Evolutionary conservation across 176 grass and related monocot species (phyloP).

Genomic region (Cenchrus americanus): DNA sequence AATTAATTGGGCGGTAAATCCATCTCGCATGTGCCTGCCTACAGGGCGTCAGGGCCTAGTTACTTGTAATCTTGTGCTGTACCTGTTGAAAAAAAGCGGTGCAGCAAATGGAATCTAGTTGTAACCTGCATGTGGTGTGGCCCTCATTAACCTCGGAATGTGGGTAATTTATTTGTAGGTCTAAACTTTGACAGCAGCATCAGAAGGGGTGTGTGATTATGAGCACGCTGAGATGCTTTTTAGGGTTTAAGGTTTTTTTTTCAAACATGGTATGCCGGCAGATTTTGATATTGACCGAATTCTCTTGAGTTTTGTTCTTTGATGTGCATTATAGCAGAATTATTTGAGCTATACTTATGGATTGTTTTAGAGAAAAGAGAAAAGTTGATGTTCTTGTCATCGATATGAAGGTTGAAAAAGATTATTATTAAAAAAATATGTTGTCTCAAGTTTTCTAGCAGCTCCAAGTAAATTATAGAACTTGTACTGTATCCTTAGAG

Average conservation of each 20-base stretch:
- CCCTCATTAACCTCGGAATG: constrained; percentile 43
- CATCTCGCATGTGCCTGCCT: constrained; percentile 32
- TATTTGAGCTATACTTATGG: not conserved
- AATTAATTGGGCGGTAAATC: constrained; percentile 33
- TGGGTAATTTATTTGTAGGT: constrained; percentile 7
- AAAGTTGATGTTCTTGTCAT: not conserved
- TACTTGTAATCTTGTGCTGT: constrained; percentile 17
- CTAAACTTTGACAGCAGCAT: constrained; percentile 34
- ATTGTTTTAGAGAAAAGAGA: not conserved
- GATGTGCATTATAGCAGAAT: too few relatives aligned
- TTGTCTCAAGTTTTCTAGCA: not conserved
- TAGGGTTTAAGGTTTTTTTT: constrained; percentile 15
- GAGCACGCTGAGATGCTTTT: constrained; percentile 31
- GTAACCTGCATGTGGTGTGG: constrained; percentile 32
- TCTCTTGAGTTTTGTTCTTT: too few relatives aligned
- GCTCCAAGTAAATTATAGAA: not conserved
- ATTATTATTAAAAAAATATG: not conserved
- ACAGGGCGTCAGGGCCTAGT: not conserved
- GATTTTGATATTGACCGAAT: too few relatives aligned
- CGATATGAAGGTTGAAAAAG: not conserved
- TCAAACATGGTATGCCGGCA: not conserved
- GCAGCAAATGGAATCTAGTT: constrained; percentile 45
- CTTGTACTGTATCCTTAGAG: not conserved
- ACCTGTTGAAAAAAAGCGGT: constrained; percentile 29
- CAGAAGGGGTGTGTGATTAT: not conserved